Conservation (phyloP, 768 basidiomycete species). For the Cyclocybe cylindracea region DNA sequence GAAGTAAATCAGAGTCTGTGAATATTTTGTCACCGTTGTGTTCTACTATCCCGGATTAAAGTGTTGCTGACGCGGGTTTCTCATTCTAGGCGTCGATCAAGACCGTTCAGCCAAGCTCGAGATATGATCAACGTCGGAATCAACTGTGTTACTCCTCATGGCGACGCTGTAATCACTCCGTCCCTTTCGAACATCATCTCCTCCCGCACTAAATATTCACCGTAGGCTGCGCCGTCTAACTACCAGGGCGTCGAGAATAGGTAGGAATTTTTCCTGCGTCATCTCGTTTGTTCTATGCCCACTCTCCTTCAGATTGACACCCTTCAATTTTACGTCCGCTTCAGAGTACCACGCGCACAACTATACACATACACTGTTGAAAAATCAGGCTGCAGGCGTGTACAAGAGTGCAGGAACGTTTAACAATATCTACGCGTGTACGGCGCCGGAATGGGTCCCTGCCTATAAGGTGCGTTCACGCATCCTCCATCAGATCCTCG, state of each 20-base stretch:
- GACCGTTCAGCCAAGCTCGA: slow-evolving; percentile 50
- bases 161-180: slow-evolving; percentile 57
- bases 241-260: slow-evolving; percentile 58
- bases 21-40: slow-evolving; percentile 23
- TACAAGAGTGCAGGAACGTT: slow-evolving; percentile 58
- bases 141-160: slow-evolving; percentile 38
- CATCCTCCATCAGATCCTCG: neutral
- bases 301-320: slow-evolving; percentile 36
- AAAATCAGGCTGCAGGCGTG: slow-evolving; percentile 43
- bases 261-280: slow-evolving; percentile 22
- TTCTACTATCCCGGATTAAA: neutral
- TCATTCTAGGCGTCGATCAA: slow-evolving; percentile 56
- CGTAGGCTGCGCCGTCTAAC: slow-evolving; percentile 53
- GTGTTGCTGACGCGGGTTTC: neutral
- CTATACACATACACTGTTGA: slow-evolving; percentile 47
- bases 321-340: slow-evolving; percentile 50
- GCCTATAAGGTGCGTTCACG: slow-evolving; percentile 34
- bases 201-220: neutral
- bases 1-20: slow-evolving; percentile 41
- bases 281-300: neutral
- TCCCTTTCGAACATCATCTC: neutral
- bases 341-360: slow-evolving; percentile 36
- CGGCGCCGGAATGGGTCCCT: slow-evolving; percentile 43
- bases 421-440: slow-evolving; percentile 53
- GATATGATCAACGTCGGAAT: slow-evolving; percentile 58